Percentiles rank a stretch among this genome's conserved stretches.
Conservation (phyloP, 768 basidiomycete species). For the Ramaria sp. region DNA sequence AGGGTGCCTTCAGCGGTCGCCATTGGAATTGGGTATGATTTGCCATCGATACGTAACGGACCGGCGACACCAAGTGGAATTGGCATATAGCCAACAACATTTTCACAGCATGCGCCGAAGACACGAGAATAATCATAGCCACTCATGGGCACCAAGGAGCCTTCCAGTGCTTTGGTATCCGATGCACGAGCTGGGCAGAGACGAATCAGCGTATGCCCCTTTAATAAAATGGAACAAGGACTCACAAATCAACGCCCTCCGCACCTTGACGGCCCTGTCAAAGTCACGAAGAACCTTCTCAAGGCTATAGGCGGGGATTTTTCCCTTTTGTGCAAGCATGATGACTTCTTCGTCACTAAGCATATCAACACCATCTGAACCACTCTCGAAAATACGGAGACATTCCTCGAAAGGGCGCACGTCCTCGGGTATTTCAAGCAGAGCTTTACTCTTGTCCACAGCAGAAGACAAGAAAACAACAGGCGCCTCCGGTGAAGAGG, state of each 20-base stretch:
- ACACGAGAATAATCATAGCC: constrained; percentile 92
- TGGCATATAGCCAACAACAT: constrained; percentile 95
- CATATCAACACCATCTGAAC: constrained; percentile 48
- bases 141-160: constrained; percentile 68
- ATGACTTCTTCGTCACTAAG: constrained; percentile 92
- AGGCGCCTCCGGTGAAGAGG: background rate
- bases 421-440: background rate
- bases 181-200: constrained; percentile 63
- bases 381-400: constrained; percentile 68
- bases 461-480: background rate
- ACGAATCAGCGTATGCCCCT: constrained; percentile 4
- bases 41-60: constrained; percentile 83
- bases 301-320: constrained; percentile 89
- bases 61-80: constrained; percentile 95
- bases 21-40: constrained; percentile 87
- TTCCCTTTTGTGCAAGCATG: constrained; percentile 76
- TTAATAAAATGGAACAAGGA: constrained; percentile 14
- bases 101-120: constrained; percentile 96
- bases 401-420: constrained; percentile 63
- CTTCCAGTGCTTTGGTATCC: constrained; percentile 71
- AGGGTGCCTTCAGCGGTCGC: constrained; percentile 99
- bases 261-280: constrained; percentile 77
- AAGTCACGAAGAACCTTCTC: constrained; percentile 90
- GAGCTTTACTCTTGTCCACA: background rate
- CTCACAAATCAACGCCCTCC: constrained; percentile 86